Evolutionary conservation across 1,284 basidiomycete species (phyloP).

Genomic region (Takashimella koratensis): DNA sequence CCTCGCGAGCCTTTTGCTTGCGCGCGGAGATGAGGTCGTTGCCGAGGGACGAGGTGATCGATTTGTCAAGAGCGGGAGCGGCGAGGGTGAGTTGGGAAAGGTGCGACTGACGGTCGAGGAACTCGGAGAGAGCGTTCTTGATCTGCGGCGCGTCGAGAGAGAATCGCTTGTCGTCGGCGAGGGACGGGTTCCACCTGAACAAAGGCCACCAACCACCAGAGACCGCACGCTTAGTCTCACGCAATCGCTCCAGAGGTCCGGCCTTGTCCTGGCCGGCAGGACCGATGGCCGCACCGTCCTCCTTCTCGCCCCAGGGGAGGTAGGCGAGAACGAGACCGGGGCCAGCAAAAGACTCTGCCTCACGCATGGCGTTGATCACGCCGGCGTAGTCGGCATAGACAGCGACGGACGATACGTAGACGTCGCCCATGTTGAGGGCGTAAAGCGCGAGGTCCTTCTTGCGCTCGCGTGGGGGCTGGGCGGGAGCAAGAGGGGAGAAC

Average conservation of each 20-base stretch:
- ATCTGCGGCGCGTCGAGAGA: slow-evolving; percentile 87
- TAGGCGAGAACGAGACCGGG: slow-evolving; percentile 93
- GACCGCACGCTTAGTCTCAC: slow-evolving; percentile 95
- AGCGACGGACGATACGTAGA: slow-evolving; percentile 92
- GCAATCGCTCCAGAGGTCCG: slow-evolving; percentile 81
- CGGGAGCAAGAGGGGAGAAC: slow-evolving; percentile 56
- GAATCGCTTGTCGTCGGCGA: slow-evolving; percentile 80
- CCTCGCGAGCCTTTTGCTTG: slow-evolving; percentile 75
- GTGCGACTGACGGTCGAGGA: slow-evolving; percentile 95
- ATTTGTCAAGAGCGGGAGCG: slow-evolving; percentile 70
- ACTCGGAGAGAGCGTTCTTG: slow-evolving; percentile 90
- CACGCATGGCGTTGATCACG: slow-evolving; percentile 85
- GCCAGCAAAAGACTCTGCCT: slow-evolving; percentile 86
- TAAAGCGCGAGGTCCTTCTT: slow-evolving; percentile 95
- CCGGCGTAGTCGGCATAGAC: slow-evolving; percentile 95
- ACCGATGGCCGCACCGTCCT: slow-evolving; percentile 47
- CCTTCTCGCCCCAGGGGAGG: slow-evolving; percentile 74
- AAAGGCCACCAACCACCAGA: slow-evolving; percentile 97
- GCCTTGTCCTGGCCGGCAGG: slow-evolving; percentile 51
- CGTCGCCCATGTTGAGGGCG: slow-evolving; percentile 97
- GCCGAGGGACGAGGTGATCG: slow-evolving; percentile 81
- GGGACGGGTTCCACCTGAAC: slow-evolving; percentile 93
- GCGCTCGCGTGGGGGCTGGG: slow-evolving; percentile 49
- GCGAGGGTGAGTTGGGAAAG: slow-evolving; percentile 84
- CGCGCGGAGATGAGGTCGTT: slow-evolving; percentile 79